These are phyloP conservation scores for Solanum phureja DNA, from an alignment of 257 asterid genomes.

Conservation along the genomic window DNA sequence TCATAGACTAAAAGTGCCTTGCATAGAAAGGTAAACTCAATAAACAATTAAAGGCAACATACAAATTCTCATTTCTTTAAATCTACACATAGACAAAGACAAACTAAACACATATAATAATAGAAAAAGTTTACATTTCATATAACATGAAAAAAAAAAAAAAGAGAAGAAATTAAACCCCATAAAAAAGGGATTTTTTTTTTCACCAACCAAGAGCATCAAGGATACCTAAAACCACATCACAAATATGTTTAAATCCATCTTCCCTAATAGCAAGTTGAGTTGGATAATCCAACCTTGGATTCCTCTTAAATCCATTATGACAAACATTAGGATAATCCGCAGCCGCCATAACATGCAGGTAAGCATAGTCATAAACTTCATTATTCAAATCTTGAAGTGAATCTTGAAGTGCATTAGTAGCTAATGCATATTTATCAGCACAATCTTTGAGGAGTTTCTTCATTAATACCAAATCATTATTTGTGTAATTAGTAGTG, in stretches of 20 bases:
- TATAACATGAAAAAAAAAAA: background rate
- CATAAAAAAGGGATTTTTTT: background rate
- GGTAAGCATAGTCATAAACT: slow-evolving; percentile 67
- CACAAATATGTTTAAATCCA: slow-evolving; percentile 68
- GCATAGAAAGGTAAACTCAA: too few species aligned
- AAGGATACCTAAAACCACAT: slow-evolving; percentile 62
- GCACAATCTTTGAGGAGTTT: slow-evolving; percentile 53
- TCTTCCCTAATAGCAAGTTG: slow-evolving; percentile 54
- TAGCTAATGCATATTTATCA: slow-evolving; percentile 49
- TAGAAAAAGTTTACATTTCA: background rate
- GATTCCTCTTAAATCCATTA: slow-evolving; percentile 36
- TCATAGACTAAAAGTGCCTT: too few species aligned
- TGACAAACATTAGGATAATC: slow-evolving; percentile 77
- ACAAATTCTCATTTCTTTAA: background rate
- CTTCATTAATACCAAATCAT: slow-evolving; percentile 16
- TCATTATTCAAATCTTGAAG: slow-evolving; percentile 44
- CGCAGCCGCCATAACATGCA: slow-evolving; percentile 80
- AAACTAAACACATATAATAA: background rate
- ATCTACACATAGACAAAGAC: background rate
- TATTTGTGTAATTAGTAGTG: slow-evolving; percentile 10
- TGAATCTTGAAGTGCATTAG: slow-evolving; percentile 45
- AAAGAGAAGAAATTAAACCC: background rate
- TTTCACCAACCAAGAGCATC: slow-evolving; percentile 28
- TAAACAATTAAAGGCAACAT: background rate
- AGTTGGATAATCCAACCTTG: slow-evolving; percentile 43